Conservation (phyloP, 345 rosid species). For the Rhizophora mangle region DNA sequence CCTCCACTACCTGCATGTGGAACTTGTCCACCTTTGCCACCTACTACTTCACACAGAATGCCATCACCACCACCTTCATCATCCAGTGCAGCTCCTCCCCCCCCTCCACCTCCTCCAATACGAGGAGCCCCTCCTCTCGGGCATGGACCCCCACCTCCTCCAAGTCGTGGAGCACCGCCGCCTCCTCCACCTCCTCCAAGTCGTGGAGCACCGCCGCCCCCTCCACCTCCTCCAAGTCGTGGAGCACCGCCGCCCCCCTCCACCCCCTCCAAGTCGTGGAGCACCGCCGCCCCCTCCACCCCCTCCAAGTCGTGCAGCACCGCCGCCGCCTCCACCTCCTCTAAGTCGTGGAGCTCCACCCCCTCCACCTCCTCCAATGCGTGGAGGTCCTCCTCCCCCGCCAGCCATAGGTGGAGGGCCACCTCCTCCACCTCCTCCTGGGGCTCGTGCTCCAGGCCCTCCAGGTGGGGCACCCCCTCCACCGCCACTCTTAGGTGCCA, state of each 20-base stretch:
- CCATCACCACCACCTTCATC: slow-evolving; percentile 30
- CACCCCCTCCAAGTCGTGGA: slow-evolving; percentile 23
- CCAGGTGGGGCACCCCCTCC: slow-evolving; percentile 76
- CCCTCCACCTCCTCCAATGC: slow-evolving; percentile 17
- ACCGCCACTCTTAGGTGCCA: slow-evolving; percentile 63
- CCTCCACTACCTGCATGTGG: slow-evolving; percentile 19
- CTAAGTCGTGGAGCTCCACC: slow-evolving; percentile 24
- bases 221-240: slow-evolving; percentile 14
- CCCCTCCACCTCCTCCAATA: slow-evolving; percentile 15
- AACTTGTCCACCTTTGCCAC: slow-evolving; percentile 33
- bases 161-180: neutral
- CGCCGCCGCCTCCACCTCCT: slow-evolving; percentile 7
- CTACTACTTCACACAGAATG: slow-evolving; percentile 20
- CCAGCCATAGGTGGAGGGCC: slow-evolving; percentile 30
- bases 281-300: slow-evolving; percentile 23
- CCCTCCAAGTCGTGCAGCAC: slow-evolving; percentile 7
- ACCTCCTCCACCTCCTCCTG: slow-evolving; percentile 67
- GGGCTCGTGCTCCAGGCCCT: slow-evolving; percentile 52
- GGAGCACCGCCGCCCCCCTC: slow-evolving; percentile 16
- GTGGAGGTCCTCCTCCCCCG: slow-evolving; percentile 20
- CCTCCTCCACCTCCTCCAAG: slow-evolving; percentile 25
- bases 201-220: slow-evolving; percentile 17
- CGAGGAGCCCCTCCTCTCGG: slow-evolving; percentile 21
- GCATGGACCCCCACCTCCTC: slow-evolving; percentile 19
- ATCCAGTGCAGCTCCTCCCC: slow-evolving; percentile 20